Conservation (phyloP, 2,329 filamentous ascomycete genomes). For the Cladosporium velox region DNA sequence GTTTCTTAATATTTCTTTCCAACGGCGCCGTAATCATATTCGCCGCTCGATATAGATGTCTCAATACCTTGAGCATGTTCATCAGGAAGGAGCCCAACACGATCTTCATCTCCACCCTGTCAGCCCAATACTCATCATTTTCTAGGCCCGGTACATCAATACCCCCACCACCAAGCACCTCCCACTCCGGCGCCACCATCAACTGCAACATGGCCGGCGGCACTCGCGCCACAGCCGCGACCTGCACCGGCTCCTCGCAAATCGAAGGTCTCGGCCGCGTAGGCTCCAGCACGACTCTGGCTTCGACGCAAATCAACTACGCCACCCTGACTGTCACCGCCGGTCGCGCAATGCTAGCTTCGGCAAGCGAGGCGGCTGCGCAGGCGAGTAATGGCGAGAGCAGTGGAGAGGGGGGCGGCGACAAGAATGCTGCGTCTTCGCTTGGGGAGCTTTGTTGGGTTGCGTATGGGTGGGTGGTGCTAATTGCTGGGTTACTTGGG, state of each 20-base stretch:
- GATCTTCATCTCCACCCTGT: not conserved
- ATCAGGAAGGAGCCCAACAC: not conserved
- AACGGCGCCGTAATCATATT: not conserved
- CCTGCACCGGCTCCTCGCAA: slow-evolving; percentile 28
- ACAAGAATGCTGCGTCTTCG: not conserved
- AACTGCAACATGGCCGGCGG: slow-evolving; percentile 32
- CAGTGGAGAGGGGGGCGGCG: not conserved
- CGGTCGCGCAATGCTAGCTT: slow-evolving; percentile 20
- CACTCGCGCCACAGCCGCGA: slow-evolving; percentile 25
- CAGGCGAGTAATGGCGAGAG: not conserved
- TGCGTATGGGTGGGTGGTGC: not conserved
- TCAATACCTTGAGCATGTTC: not conserved
- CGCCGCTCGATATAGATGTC: not conserved
- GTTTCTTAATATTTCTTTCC: not conserved
- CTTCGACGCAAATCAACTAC: slow-evolving; percentile 32
- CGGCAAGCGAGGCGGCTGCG: slow-evolving; percentile 1
- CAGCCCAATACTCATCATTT: not conserved
- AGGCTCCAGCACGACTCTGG: slow-evolving; percentile 34
- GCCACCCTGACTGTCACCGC: slow-evolving; percentile 34
- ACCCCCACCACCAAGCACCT: slow-evolving; percentile 4
- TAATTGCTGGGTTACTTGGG: not conserved
- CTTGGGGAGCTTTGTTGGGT: not conserved
- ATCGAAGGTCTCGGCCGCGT: slow-evolving; percentile 31
- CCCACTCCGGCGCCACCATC: slow-evolving; percentile 24
- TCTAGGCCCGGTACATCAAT: slow-evolving; percentile 22